These are phyloP conservation scores for Penicillium lagena DNA, from an alignment of 495 filamentous ascomycete genomes.

Conservation along the genomic window DNA sequence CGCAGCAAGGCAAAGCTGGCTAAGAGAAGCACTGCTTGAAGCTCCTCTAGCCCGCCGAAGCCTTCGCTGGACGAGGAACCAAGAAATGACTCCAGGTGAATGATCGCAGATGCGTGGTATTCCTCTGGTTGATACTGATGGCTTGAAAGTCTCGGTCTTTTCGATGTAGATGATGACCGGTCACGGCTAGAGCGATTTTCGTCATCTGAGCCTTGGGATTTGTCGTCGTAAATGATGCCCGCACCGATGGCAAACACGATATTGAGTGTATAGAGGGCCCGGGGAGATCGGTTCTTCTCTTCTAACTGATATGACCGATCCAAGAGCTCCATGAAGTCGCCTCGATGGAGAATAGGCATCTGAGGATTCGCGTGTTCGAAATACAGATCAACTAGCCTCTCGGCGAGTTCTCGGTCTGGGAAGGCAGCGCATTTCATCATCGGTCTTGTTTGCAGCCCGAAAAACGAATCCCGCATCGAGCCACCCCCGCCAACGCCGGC, in stretches of 20 bases:
- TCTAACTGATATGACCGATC: constrained; percentile 68
- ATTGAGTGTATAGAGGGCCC: constrained; percentile 86
- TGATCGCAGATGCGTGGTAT: constrained; percentile 90
- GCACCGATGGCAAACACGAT: constrained; percentile 98
- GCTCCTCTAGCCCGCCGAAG: constrained; percentile 78
- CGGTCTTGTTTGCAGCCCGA: constrained; percentile 84
- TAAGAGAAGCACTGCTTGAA: constrained; percentile 84
- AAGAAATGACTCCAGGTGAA: constrained; percentile 84
- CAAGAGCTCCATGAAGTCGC: constrained; percentile 80
- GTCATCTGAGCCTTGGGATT: constrained; percentile 33
- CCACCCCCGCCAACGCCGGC: constrained; percentile 52
- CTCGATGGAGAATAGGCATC: constrained; percentile 83
- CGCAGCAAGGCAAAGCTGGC: constrained; percentile 87
- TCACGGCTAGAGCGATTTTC: constrained; percentile 27
- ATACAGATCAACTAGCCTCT: constrained; percentile 71
- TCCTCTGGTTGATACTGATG: constrained; percentile 85
- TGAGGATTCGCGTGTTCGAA: constrained; percentile 96
- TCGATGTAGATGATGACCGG: constrained; percentile 34
- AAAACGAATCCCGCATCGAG: constrained; percentile 90
- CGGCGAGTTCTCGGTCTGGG: constrained; percentile 65
- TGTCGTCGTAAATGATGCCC: constrained; percentile 79
- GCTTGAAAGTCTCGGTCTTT: constrained; percentile 44
- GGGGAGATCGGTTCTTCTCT: constrained; percentile 63
- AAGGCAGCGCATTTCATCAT: constrained; percentile 82
- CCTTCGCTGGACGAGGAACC: constrained; percentile 56